Evolutionary conservation across 306 rosid species (phyloP).

Genomic region (Fragaria vesca): DNA sequence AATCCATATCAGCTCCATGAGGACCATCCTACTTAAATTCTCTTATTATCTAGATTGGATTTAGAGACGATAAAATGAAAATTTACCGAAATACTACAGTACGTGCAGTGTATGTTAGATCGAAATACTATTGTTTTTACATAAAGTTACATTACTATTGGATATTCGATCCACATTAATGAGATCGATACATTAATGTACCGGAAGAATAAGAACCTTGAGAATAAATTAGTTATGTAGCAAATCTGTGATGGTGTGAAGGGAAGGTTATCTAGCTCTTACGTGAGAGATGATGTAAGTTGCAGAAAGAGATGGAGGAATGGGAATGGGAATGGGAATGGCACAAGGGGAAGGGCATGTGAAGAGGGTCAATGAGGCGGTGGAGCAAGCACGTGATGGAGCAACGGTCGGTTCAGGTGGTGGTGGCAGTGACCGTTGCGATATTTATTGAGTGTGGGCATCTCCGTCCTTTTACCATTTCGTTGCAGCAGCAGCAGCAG

Average conservation of each 20-base stretch:
- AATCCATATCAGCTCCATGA: neutral
- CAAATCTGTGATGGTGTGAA: neutral
- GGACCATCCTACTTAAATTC: neutral
- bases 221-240: neutral
- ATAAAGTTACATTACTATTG: too few species aligned
- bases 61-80: neutral
- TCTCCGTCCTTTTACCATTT: neutral
- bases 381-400: conserved; percentile 30
- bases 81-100: too few species aligned
- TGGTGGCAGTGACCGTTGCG: conserved; percentile 47
- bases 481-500: neutral
- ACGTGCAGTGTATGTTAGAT: too few species aligned
- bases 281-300: neutral
- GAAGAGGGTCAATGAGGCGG: conserved; percentile 21
- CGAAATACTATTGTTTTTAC: neutral
- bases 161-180: neutral
- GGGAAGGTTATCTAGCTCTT: neutral
- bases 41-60: neutral
- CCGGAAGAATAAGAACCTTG: neutral
- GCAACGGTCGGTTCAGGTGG: conserved; percentile 33
- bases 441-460: conserved; percentile 20
- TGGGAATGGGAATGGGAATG: neutral
- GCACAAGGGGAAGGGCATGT: conserved; percentile 7
- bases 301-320: neutral
- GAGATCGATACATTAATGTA: neutral